Evolutionary conservation across 441 rosid genomes (phyloP), one percentile per base, ranked within the genome.

Genomic region (Rhodomyrtus psidioides): DNA sequence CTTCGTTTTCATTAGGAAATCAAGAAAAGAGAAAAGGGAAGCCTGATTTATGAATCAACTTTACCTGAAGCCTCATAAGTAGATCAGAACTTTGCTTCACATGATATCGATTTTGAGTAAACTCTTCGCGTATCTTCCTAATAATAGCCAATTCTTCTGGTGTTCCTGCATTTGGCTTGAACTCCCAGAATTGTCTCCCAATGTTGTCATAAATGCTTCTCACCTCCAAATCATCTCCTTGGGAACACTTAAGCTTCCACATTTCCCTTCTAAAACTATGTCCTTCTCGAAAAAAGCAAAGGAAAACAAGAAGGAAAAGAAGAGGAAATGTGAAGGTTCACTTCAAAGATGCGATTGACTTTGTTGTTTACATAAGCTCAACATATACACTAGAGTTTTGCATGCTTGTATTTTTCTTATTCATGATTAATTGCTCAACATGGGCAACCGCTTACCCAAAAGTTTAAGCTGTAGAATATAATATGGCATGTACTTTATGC

Each of bases 171-270:
- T 88, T n/a, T 0, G 92, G 89, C 34, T 91, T 92, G 82, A 92
- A 93, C 84, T 87, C 94, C 95, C 94, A 93, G 53, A 89, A 91
- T 70, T 93, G 94, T 86, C 94, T 87, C 54, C 94, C 95, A 3
- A 91, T 53, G 58, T 92, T 91, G 60, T 88, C 83, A 85, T 93
- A 91, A 6, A 87, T 82, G 5, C 90, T 88, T 53, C 24, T 84
- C 82, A 93, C 82, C 27, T 56, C 59, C 88, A 88, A 86, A 27
- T 90, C 87, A 24, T 92, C 95, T 5, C 84, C 92, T 74, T 91
- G 90, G 23, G 89, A 93, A 83, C 91, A 88, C 89, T 93, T 93
- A 39, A 93, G 90, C 90, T 60, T 92, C 94, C 94, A 92, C 94
- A 90, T 91, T n/a, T n/a, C 12, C 39, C 70, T 87, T 8, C 42